Base-by-base conservation (phyloP, 805 yeast genomes). In the Ascoidea asiatica region DNA sequence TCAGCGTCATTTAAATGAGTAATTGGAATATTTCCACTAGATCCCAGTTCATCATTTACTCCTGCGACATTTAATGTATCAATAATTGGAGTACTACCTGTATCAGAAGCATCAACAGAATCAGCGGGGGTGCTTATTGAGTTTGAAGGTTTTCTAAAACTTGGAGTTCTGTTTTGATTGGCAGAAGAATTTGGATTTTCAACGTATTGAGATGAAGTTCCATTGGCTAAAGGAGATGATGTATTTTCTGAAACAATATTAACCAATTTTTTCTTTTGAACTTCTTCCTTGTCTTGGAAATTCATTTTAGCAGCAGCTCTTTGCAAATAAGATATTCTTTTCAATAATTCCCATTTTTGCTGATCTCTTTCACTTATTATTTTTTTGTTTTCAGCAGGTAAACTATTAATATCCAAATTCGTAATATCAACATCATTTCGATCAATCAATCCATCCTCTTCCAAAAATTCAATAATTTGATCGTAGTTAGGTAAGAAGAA, bases 271-370 rank as follows among this genome's bases (percentile, higher is more conserved):
- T 38, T 56, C 52, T 21, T 60, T 47, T 29, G 35, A 3, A 15
- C 35, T 50, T 71, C 72, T 13, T 57, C 66, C n/a, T 63, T 66
- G 23, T 56, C 57, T 23, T 65, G 65, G n/a, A 43, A 41, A 1
- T 54, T 54, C 38, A 63, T 64, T 38, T 73, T 76, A 19, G 78
- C 73, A 11, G 81, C 73, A 19, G 81, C 67, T 52, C 83, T 71
- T 53, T 81, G 88, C 46, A 84, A 59, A 56, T 84, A 84, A 5
- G 81, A 72, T 37, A 84, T 64, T 55, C 82, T 73, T 55, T 82
- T 84, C 53, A 84, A 62, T 67, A 84, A 71, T 38, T 70, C 66
- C 87, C 89, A 81, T 56, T 84, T 72, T 55, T 78, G 81, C 38
- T 59, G 63, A 54, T 76, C 73, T 49, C 73, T 56, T 40, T 61